A percentile compares a stretch with the other conserved stretches of the same genome.
Conservation (phyloP, 306 rosid genomes). For the Argentina anserina region DNA sequence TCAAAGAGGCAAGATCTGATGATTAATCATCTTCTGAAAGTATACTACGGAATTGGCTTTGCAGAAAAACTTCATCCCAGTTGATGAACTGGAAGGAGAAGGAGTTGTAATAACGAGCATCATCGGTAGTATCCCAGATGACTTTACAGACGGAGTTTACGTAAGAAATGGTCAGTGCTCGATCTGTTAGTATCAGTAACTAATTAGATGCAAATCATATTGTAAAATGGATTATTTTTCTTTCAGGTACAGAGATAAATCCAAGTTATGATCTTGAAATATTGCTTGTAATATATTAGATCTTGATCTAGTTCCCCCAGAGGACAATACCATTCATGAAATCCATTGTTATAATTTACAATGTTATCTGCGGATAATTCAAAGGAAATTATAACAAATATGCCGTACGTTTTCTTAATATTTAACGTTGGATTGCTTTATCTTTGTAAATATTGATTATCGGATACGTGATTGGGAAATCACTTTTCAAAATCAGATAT, state of each 20-base stretch:
- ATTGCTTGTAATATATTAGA: neutral
- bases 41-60: neutral
- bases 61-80: slow-evolving; percentile 56
- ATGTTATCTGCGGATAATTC: neutral
- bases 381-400: neutral
- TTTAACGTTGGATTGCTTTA: neutral
- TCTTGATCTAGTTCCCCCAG: neutral
- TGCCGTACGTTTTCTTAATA: slow-evolving; percentile 6
- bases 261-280: neutral
- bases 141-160: slow-evolving; percentile 59
- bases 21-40: neutral
- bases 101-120: slow-evolving; percentile 30
- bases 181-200: neutral
- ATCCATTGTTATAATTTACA: neutral
- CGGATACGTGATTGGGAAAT: neutral
- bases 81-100: slow-evolving; percentile 46
- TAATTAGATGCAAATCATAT: neutral
- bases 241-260: neutral
- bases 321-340: neutral
- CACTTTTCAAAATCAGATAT: neutral
- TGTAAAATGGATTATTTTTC: neutral
- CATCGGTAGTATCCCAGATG: slow-evolving; percentile 48
- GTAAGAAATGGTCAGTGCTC: slow-evolving; percentile 55
- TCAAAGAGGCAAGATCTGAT: neutral
- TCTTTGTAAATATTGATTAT: neutral